Conservation (phyloP, 2,329 filamentous ascomycete genomes). For the Colletotrichum tofieldiae region DNA sequence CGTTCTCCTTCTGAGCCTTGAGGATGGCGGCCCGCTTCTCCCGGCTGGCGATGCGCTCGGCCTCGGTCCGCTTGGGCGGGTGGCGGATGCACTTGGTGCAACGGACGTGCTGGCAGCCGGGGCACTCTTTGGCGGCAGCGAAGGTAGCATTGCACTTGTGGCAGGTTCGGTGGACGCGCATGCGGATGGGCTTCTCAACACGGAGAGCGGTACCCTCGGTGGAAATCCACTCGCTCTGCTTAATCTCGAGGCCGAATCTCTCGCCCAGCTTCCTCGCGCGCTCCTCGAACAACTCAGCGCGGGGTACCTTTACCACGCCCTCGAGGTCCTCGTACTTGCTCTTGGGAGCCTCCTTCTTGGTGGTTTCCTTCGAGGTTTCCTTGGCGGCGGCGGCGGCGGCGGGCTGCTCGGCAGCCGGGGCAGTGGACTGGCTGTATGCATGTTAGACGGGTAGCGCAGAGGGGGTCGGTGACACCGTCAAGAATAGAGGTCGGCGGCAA, state of each 20-base stretch:
- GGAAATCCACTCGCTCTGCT: constrained; percentile 68
- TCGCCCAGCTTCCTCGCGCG: constrained; percentile 70
- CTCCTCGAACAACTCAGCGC: constrained; percentile 69
- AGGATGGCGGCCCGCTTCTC: constrained; percentile 64
- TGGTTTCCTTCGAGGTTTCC: constrained; percentile 33
- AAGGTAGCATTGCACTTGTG: constrained; percentile 86
- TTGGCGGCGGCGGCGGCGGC: constrained; percentile 24
- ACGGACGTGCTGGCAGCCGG: constrained; percentile 82
- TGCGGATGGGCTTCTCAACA: constrained; percentile 82
- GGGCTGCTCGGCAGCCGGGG: constrained; percentile 27
- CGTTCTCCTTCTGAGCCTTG: constrained; percentile 72
- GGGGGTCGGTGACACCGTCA: not conserved
- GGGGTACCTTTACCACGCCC: constrained; percentile 59
- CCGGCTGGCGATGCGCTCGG: constrained; percentile 67
- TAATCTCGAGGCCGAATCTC: constrained; percentile 70
- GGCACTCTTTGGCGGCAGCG: constrained; percentile 80
- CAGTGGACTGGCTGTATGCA: constrained; percentile 19
- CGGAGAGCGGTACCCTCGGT: constrained; percentile 71
- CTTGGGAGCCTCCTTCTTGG: constrained; percentile 42
- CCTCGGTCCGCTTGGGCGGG: constrained; percentile 76
- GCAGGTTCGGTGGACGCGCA: constrained; percentile 85
- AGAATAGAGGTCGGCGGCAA: not conserved
- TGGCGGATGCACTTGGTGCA: constrained; percentile 87
- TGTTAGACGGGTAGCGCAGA: constrained; percentile 27
- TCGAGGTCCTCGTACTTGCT: constrained; percentile 43